These are phyloP conservation scores for Allomyces macrogynus DNA, from an alignment of 192 early-diverging fungal species.

Conservation along the genomic window DNA sequence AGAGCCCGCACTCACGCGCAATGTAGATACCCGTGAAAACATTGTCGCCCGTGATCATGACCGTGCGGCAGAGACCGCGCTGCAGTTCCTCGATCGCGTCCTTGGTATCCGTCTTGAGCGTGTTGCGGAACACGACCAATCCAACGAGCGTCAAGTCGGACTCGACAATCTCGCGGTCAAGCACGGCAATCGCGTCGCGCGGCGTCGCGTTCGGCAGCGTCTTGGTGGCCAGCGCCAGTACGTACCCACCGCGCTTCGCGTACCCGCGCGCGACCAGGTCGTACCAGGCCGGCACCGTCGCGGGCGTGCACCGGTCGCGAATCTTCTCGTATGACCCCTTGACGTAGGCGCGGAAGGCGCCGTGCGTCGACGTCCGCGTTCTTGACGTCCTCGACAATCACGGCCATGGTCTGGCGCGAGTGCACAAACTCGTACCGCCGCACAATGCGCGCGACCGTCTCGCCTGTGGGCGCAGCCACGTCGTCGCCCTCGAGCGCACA, in stretches of 20 bases:
- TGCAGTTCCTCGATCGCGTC: slow-evolving; percentile 44
- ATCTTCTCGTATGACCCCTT: slow-evolving; percentile 67
- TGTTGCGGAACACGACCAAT: slow-evolving; percentile 55
- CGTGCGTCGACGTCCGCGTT: slow-evolving; percentile 14
- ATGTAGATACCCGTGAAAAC: slow-evolving; percentile 52
- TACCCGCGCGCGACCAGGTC: slow-evolving; percentile 27
- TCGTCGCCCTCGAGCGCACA: slow-evolving; percentile 21
- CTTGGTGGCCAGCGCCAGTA: slow-evolving; percentile 44
- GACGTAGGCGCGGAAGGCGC: slow-evolving; percentile 35
- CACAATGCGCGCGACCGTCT: slow-evolving; percentile 13
- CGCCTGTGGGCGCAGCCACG: slow-evolving; percentile 6
- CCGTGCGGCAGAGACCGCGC: slow-evolving; percentile 38
- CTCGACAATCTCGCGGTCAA: slow-evolving; percentile 42
- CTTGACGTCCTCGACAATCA: slow-evolving; percentile 30
- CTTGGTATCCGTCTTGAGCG: slow-evolving; percentile 47
- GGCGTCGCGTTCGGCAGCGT: slow-evolving; percentile 30
- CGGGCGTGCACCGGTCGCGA: slow-evolving; percentile 18
- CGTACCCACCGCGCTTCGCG: slow-evolving; percentile 57
- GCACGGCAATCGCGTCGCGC: slow-evolving; percentile 13
- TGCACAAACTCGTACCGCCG: slow-evolving; percentile 62
- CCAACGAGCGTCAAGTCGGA: slow-evolving; percentile 25
- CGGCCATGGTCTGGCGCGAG: slow-evolving; percentile 50
- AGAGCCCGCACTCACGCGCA: slow-evolving; percentile 43
- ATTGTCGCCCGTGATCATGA: slow-evolving; percentile 74
- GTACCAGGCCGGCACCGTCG: slow-evolving; percentile 32